phyloP scores from a whole-genome alignment of 495 filamentous ascomycete species.

The Bathelium albidoporum region DNA sequence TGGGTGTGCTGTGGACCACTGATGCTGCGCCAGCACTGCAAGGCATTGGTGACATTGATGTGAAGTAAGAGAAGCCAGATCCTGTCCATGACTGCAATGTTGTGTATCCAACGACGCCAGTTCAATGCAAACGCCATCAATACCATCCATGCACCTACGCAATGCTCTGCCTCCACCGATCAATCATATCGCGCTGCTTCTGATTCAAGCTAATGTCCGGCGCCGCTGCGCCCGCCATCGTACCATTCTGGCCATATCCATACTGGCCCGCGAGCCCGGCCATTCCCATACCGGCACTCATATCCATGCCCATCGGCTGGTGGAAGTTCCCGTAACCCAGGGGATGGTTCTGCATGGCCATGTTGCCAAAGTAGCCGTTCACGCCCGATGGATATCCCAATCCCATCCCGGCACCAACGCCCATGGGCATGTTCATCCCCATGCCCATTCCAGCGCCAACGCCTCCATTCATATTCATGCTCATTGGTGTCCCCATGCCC shows the following conservation, averaged over 20 bases:
- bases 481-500: slow-evolving; percentile 6
- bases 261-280: slow-evolving; percentile 10
- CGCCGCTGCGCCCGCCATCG: slow-evolving; percentile 28
- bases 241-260: not conserved
- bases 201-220: slow-evolving; percentile 36
- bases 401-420: slow-evolving; percentile 16
- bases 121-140: not conserved
- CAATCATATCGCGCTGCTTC: slow-evolving; percentile 68
- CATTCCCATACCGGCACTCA: slow-evolving; percentile 29
- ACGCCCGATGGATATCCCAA: slow-evolving; percentile 15
- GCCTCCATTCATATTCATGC: too few species aligned
- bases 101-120: not conserved
- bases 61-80: not conserved
- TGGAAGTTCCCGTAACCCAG: not conserved
- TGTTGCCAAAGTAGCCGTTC: slow-evolving; percentile 7
- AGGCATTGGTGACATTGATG: too few species aligned
- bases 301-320: slow-evolving; percentile 15
- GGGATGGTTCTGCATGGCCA: slow-evolving; percentile 10
- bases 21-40: too few species aligned
- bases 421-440: slow-evolving; percentile 8
- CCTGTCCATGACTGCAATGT: not conserved
- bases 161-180: slow-evolving; percentile 83
- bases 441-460: too few species aligned
- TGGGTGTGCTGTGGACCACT: too few species aligned
- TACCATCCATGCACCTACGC: slow-evolving; percentile 34